Evolutionary conservation across 768 basidiomycete genomes (phyloP).

Genomic region (Lanmaoa pseudosensibilis): DNA sequence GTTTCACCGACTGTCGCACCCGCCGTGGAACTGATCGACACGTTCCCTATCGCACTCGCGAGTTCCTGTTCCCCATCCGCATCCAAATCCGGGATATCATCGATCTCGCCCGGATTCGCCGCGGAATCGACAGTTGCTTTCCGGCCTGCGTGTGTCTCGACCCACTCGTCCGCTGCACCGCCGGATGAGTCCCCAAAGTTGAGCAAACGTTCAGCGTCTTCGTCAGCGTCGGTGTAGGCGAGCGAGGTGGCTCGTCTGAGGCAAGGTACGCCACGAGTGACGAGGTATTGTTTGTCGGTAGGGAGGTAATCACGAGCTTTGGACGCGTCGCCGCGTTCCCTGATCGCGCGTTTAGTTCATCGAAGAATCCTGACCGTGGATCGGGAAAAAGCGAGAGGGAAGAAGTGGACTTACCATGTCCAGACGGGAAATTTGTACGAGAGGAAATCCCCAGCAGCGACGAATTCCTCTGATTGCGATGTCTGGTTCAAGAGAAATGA

Average conservation of each 20-base stretch:
- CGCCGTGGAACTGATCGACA: conserved; percentile 43
- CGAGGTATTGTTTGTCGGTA: conserved; percentile 91
- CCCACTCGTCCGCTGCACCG: conserved; percentile 86
- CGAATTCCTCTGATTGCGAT: conserved; percentile 80
- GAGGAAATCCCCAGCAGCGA: conserved; percentile 96
- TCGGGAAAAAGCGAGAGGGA: neutral
- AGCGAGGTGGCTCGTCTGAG: conserved; percentile 89
- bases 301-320: conserved; percentile 94
- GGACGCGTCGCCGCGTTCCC: conserved; percentile 90
- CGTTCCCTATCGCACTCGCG: conserved; percentile 42
- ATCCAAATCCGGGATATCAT: conserved; percentile 88
- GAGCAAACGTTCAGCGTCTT: conserved; percentile 91
- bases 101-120: conserved; percentile 63
- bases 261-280: conserved; percentile 96
- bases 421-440: conserved; percentile 98
- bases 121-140: conserved; percentile 51
- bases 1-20: conserved; percentile 50
- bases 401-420: conserved; percentile 69
- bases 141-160: conserved; percentile 92
- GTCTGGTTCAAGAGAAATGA: conserved; percentile 9
- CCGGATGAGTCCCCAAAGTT: conserved; percentile 70
- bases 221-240: conserved; percentile 93
- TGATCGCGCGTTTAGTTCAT: conserved; percentile 33
- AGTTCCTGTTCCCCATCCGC: conserved; percentile 60
- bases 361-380: neutral